Base-by-base conservation (phyloP, 345 rosid genomes). In the Eucalyptus curtisii region DNA sequence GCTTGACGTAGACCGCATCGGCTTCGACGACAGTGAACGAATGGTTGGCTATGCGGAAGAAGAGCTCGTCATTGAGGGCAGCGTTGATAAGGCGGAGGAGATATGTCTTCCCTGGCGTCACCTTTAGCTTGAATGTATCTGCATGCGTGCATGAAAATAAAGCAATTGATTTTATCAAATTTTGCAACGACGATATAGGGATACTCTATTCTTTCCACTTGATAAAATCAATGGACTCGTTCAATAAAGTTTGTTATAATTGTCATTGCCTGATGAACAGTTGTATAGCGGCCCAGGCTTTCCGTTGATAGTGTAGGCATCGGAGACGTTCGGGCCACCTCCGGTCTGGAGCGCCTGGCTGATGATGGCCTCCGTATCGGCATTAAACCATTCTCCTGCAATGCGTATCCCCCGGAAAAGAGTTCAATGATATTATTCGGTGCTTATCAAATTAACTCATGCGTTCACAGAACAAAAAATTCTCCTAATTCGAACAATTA, bases 281-380 rank as follows among this genome's bases (percentile, higher is more conserved):
- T 94, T 96, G 85, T 97, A 97, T 31, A 95, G 91, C 48, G 97
- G 98, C 49, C 99, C 99, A 33, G 98, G 97, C 40, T 95, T 92
- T 19, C 98, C 97, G 88, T 96, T 95, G 37, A 97, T 86, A 15
- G 96, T 95, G 92, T 93, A 95, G 76, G 98, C 97, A 57, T 97
- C 96, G 5, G 98, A 95, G 2, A 94, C 95, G 92, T 96, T 97
- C 12, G 98, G 97, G 15, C 94, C 95, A 14, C 7, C 93, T 81
- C 98, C 98, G 0, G 96, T 94, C 82, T 91, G 95, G 30, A 97
- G 93, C 49, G 98, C 93, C 87, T 95, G 98, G 55, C 90, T 94
- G 45, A 95, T 12, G 20, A 95, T 85, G 30, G 96, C 95, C 91
- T 92, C 96, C 27, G 96, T 90, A 92, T 95, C 99, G 49, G 92